Percentiles rank a stretch among this genome's conserved stretches.
phyloP scores from a whole-genome alignment of 169 alveolate species.

The Plasmodium ovale region DNA sequence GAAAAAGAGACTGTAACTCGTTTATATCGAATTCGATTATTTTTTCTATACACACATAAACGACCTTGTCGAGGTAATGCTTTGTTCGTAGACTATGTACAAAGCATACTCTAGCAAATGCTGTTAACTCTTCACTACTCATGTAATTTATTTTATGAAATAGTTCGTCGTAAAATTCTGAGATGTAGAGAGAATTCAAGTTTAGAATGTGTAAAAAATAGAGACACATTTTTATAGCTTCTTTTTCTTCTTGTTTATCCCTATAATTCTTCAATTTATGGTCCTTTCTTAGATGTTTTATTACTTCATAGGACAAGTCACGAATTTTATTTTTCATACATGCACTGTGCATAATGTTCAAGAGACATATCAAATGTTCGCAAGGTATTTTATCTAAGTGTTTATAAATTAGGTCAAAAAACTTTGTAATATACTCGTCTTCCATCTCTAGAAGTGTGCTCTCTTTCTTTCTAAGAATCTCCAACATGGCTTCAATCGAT shows the following conservation, averaged over 20 bases:
- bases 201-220: slow-evolving; percentile 21
- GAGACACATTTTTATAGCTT: slow-evolving; percentile 11
- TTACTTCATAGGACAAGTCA: slow-evolving; percentile 44
- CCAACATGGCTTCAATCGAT: background rate
- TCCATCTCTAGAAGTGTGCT: slow-evolving; percentile 1
- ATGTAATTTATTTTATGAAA: slow-evolving; percentile 6
- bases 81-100: slow-evolving; percentile 57
- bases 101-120: slow-evolving; percentile 27
- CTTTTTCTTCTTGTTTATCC: background rate
- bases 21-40: background rate
- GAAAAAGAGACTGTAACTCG: background rate
- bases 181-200: slow-evolving; percentile 16
- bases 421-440: slow-evolving; percentile 5
- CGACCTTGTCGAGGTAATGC: slow-evolving; percentile 34
- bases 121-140: slow-evolving; percentile 5
- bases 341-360: background rate
- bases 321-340: slow-evolving; percentile 32
- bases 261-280: background rate
- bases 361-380: background rate
- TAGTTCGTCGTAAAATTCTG: slow-evolving; percentile 45
- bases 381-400: background rate
- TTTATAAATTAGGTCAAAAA: background rate
- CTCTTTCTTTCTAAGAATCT: background rate
- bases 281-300: background rate
- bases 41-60: slow-evolving; percentile 11